Base-by-base conservation (phyloP, 768 basidiomycete genomes). In the Naganishia kalamii region DNA sequence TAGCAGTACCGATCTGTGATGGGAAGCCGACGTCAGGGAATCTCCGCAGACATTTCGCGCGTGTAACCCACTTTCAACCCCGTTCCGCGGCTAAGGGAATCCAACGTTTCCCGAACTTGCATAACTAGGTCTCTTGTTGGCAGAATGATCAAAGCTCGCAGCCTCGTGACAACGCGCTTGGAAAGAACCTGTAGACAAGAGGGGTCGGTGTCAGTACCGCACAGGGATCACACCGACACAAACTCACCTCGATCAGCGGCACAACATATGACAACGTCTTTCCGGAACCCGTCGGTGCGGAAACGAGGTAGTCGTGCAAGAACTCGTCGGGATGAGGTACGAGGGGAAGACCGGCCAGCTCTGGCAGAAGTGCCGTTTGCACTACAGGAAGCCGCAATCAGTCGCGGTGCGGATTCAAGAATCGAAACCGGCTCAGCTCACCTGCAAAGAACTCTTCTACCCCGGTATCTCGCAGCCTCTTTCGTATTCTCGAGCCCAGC, bases 231-330 rank as follows among this genome's bases (percentile, higher is more conserved):
- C n/a, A 19, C 25, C 19, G 33, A 25, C 15, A 32, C 15, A 33
- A 7, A 61, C 79, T 65, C 64, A 88, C 91, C 83, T 96, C 91
- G 32, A 96, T 82, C 62, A 97, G 88, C 0, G 96, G 96, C 35
- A 98, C 79, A 1, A 87, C 89, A 79, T 99, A 99, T n/a, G 91
- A 89, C 30, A 99, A 82, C 0, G 94, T 99, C 78, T 99, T 99
- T 0, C 96, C 96, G 70, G 92, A 96, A 25, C 96, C 96, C 0
- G 96, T 99, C 0, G 96, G 96, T 0, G 96, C 96, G 8, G 92
- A 96, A 13, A 94, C 89, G 70, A 92, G 93, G 13, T 92, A 83
- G 78, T 99, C 96, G 29, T 82, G 82, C 29, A 86, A 86, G 37
- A 84, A 82, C 63, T 83, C 74, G 70, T 84, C 86, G 0, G 89